Evolutionary conservation across 169 alveolate species (phyloP).

Genomic region (Eimeria praecox): DNA sequence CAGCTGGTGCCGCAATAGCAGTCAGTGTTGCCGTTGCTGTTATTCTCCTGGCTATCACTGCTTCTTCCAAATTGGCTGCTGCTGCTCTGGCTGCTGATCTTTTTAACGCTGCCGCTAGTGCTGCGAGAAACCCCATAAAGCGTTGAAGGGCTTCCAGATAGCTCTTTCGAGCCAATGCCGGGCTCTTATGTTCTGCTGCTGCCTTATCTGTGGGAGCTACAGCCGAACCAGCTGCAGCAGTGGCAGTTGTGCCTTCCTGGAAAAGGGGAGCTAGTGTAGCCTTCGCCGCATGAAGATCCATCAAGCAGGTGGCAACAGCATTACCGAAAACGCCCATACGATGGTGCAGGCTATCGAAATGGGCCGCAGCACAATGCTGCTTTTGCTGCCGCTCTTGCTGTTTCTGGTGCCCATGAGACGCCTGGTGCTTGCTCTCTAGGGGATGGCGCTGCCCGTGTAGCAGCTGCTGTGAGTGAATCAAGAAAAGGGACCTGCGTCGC

Average conservation of each 20-base stretch:
- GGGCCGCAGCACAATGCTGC: neutral
- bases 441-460: neutral
- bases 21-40: neutral
- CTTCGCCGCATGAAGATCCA: slow-evolving; percentile 52
- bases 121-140: neutral
- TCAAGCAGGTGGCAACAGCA: slow-evolving; percentile 18
- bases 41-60: neutral
- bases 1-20: neutral
- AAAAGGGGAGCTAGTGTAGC: slow-evolving; percentile 46
- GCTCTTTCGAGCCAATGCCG: neutral
- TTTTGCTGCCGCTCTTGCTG: neutral
- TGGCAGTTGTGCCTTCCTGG: slow-evolving; percentile 15
- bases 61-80: neutral
- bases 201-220: neutral
- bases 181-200: neutral
- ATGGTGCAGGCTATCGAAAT: neutral
- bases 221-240: slow-evolving; percentile 3
- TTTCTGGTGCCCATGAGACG: neutral
- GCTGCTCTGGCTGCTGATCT: neutral
- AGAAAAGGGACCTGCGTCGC: neutral
- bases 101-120: neutral
- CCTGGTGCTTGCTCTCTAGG: neutral
- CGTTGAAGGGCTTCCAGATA: neutral
- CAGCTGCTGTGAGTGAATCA: neutral
- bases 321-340: neutral